Conservation (phyloP, 768 basidiomycete species). For the Pisolithus tinctorius region DNA sequence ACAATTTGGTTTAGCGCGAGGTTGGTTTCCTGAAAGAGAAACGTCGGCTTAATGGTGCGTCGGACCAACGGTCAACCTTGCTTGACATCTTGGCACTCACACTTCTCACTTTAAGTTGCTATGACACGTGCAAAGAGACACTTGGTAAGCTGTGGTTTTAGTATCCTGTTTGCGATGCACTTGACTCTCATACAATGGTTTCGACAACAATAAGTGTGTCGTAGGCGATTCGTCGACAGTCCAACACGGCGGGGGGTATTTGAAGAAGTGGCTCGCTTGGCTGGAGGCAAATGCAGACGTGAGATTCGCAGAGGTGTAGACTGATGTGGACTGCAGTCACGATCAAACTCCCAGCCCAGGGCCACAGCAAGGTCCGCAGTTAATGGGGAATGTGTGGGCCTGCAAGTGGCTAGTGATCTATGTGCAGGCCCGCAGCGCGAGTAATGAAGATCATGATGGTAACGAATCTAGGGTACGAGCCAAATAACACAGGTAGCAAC, state of each 20-base stretch:
- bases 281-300: conserved; percentile 88
- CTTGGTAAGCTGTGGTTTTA: conserved; percentile 47
- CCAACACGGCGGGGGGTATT: conserved; percentile 70
- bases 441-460: too few relatives aligned
- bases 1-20: conserved; percentile 47
- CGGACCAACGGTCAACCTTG: not conserved
- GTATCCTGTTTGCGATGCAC: not conserved
- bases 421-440: too few relatives aligned
- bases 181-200: not conserved
- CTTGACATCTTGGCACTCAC: not conserved
- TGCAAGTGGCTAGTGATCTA: too few relatives aligned
- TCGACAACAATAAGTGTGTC: conserved; percentile 52
- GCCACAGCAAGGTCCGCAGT: too few relatives aligned
- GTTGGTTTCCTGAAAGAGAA: conserved; percentile 95
- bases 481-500: too few relatives aligned
- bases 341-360: too few relatives aligned
- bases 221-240: conserved; percentile 94
- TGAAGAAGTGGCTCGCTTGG: conserved; percentile 90
- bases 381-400: too few relatives aligned
- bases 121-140: conserved; percentile 91
- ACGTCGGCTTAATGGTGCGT: conserved; percentile 77
- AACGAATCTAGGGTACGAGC: too few relatives aligned
- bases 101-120: conserved; percentile 47
- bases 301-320: conserved; percentile 62
- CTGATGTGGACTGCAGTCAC: too few relatives aligned